Conservation (phyloP, 257 asterid genomes). For the Apocynum venetum region DNA sequence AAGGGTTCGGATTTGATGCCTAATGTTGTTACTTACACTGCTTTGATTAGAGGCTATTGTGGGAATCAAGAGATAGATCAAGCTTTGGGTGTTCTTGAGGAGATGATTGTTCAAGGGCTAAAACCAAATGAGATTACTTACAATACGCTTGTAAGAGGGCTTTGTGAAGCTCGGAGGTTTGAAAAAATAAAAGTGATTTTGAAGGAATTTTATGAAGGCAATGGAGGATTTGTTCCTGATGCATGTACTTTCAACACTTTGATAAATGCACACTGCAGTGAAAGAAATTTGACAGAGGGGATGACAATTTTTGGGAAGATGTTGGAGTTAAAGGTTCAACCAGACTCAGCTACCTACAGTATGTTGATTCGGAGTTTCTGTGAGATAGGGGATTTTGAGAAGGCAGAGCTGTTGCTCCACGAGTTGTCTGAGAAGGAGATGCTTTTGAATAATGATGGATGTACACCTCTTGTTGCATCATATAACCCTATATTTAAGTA, state of each 20-base stretch:
- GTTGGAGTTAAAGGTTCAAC: constrained; percentile 52
- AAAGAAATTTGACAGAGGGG: constrained; percentile 49
- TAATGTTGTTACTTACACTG: constrained; percentile 70
- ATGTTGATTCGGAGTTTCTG: constrained; percentile 53
- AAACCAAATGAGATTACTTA: constrained; percentile 57
- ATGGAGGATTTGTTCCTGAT: constrained; percentile 55
- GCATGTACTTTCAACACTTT: constrained; percentile 71
- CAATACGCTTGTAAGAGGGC: constrained; percentile 72
- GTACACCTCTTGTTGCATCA: constrained; percentile 66
- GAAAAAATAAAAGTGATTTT: constrained; percentile 54
- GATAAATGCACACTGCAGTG: constrained; percentile 58
- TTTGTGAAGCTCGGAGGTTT: constrained; percentile 50
- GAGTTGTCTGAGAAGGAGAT: constrained; percentile 47
- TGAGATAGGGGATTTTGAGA: constrained; percentile 36
- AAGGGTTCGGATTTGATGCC: constrained; percentile 61
- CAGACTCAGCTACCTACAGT: constrained; percentile 68
- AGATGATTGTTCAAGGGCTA: constrained; percentile 51
- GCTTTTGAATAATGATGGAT: constrained; percentile 36
- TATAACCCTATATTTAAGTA: constrained; percentile 62
- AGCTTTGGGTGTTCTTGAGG: constrained; percentile 49
- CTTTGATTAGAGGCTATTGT: constrained; percentile 86
- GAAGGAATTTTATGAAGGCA: constrained; percentile 26
- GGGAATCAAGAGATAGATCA: constrained; percentile 45
- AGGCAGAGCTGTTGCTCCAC: constrained; percentile 62
- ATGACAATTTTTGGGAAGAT: constrained; percentile 51